phyloP scores from a whole-genome alignment of 2,329 filamentous ascomycete species.

The Fonsecaea erecta region DNA sequence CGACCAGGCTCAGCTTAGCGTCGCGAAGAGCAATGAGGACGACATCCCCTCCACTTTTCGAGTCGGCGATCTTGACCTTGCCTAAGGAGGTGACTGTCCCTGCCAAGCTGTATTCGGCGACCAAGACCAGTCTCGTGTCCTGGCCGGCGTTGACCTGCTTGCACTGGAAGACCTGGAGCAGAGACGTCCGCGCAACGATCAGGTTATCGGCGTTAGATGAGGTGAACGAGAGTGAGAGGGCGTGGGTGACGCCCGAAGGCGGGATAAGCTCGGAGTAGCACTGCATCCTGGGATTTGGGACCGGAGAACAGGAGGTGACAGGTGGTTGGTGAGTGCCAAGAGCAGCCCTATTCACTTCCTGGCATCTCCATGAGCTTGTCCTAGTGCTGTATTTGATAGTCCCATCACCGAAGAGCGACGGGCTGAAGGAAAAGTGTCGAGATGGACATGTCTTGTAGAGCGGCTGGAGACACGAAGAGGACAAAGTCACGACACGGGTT shows the following conservation, averaged over 20 bases:
- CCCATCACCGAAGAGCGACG: background rate
- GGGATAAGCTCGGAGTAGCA: slow-evolving; percentile 95
- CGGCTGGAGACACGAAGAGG: background rate
- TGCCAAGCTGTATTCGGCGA: slow-evolving; percentile 81
- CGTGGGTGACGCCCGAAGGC: slow-evolving; percentile 91
- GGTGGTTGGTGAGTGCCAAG: background rate
- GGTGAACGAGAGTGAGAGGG: slow-evolving; percentile 76
- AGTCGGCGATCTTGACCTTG: slow-evolving; percentile 72
- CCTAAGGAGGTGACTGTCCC: slow-evolving; percentile 84
- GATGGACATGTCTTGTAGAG: background rate
- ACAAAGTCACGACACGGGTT: background rate
- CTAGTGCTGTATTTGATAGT: background rate
- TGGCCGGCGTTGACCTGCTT: slow-evolving; percentile 60
- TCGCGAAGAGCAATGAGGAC: slow-evolving; percentile 84
- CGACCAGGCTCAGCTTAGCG: slow-evolving; percentile 88
- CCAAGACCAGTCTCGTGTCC: slow-evolving; percentile 78
- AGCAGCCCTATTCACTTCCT: background rate
- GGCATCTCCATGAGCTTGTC: background rate
- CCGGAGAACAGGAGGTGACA: background rate
- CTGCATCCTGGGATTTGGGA: slow-evolving; percentile 69
- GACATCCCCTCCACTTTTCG: slow-evolving; percentile 80
- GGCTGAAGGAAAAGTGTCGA: background rate
- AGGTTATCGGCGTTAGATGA: slow-evolving; percentile 79
- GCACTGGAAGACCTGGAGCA: slow-evolving; percentile 87
- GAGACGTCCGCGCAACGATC: slow-evolving; percentile 86